Evolutionary conservation across 2,329 filamentous ascomycete genomes (phyloP), one percentile per base, ranked within the genome.

Genomic region (Paramyrothecium sp.): DNA sequence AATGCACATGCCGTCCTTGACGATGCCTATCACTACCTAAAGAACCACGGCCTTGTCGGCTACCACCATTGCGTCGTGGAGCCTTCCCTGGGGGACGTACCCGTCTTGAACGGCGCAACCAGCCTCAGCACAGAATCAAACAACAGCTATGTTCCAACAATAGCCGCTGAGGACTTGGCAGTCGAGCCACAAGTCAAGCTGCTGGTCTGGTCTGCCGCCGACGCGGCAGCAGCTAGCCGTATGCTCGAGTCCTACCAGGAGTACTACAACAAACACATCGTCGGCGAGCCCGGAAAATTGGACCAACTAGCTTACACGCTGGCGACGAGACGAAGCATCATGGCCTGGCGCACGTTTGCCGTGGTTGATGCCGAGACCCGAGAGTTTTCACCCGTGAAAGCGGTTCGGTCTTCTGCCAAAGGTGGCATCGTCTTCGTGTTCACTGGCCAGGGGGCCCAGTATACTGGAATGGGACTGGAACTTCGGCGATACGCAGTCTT

Each of bases 371-470:
- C 47, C 16, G 47, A 20, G 47, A 50, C 47, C 3, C 17, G 47
- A n/a, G n/a, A 50, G 47, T n/a, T 50, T 7, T 50, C 21, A 16
- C 5, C 47, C 5, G 17, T 22, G 7, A 23, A 50, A 22, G 49
- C 49, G 8, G 13, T 19, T 7, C 49, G 20, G 22, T 22, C 49
- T 12, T 51, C 47, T 22, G 10, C 23, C 17, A 46, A n/a, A 21
- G 41, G 41, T n/a, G 41, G 47, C 0, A 21, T 61, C 7, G 55
- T 51, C 7, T 61, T 62, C 5, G 50, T 62, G 3, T 61, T 61
- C 7, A 61, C 57, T 1, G 61, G 61, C 0, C 61, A 63, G 21
- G 61, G 61, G 4, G 61, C 61, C 16, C 59, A 63, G 17, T 60
- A 54, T 54, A 52, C 38, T 16, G 51, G 49, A 13, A 63, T 63